Base-by-base conservation (phyloP, 2,329 filamentous ascomycete species). In the Rutstroemia sydowiana region DNA sequence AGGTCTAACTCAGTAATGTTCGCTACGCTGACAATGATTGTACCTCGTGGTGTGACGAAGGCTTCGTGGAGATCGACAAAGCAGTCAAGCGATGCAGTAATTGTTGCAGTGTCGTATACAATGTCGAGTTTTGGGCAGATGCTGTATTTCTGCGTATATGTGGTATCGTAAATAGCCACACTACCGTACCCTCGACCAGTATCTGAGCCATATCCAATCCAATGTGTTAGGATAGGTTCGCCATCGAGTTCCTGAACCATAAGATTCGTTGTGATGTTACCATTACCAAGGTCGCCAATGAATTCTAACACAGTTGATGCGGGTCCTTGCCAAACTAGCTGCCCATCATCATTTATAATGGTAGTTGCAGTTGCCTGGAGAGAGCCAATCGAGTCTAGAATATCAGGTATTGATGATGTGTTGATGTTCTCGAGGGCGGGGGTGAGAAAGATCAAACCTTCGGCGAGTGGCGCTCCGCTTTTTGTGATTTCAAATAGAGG, bases 1-100 rank as follows among this genome's bases (percentile, higher is more conserved):
- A 70, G 59, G 48, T 70, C 63, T 10, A 42, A 31, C 4, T n/a
- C 20, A 16, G 28, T 49, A 21, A 49, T 18, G 18, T 42, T 49
- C n/a, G 4, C 37, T 11, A 31, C 28, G 6, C 13, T 34, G 18
- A 49, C 28, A 23, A 49, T 32, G 8, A 48, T 5, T 20, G 26
- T 23, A 2, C 16, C 34, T 32, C 16, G n/a, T 13, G 46, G 26
- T 30, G 36, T 42, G 11, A 48, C 28, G 8, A 41, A 42, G 3
- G 11, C 6, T 7, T 42, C 37, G 14, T 48, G 18, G 13, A 18
- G 14, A 48, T 48, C 37, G 23, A 9, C 37, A 16, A 32, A 48
- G 16, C 37, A 32, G 14, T 8, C 5, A 11, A 13, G 8, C 3
- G 30, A 13, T 2, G 37, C 21, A 9, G 34, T 16, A 28, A 20